A percentile compares a stretch with the other conserved stretches of the same genome.
Evolutionary conservation across 1,284 basidiomycete species (phyloP).

Genomic region (Apiotrichum laibachii): DNA sequence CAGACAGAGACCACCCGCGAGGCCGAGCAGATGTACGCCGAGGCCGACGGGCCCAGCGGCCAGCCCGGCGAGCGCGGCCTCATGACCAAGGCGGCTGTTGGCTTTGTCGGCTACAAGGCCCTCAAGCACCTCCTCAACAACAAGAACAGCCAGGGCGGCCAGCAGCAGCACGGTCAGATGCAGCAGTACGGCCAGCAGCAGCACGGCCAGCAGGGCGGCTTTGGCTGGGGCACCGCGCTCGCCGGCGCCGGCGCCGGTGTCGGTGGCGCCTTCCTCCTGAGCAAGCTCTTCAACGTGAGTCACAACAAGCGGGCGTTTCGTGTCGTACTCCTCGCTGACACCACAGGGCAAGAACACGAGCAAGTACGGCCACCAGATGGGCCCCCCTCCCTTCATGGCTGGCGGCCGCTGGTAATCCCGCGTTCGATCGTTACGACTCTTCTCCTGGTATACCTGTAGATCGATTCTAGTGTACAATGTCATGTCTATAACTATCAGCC

Average conservation of each 20-base stretch:
- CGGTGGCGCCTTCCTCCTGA: slow-evolving; percentile 9
- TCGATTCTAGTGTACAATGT: too few species aligned
- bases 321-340: background rate
- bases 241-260: slow-evolving; percentile 5
- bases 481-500: too few species aligned
- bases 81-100: slow-evolving; percentile 9
- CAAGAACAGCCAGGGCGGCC: slow-evolving; percentile 7
- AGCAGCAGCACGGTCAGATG: background rate
- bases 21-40: slow-evolving; percentile 11
- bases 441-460: too few species aligned
- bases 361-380: slow-evolving; percentile 30
- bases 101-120: slow-evolving; percentile 17
- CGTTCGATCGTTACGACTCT: too few species aligned
- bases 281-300: slow-evolving; percentile 10
- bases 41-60: slow-evolving; percentile 18
- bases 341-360: slow-evolving; percentile 15
- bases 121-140: slow-evolving; percentile 3
- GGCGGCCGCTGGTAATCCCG: slow-evolving; percentile 3
- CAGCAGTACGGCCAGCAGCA: background rate
- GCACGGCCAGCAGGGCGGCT: slow-evolving; percentile 1
- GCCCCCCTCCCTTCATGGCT: slow-evolving; percentile 36
- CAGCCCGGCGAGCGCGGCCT: slow-evolving; percentile 21
- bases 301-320: background rate
- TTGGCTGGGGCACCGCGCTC: slow-evolving; percentile 1
- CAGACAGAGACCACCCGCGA: slow-evolving; percentile 22